A percentile compares a stretch with the other conserved stretches of the same genome.
Evolutionary conservation across 352 stramenopile genomes (phyloP).

Genomic region (Pythium monospermum): DNA sequence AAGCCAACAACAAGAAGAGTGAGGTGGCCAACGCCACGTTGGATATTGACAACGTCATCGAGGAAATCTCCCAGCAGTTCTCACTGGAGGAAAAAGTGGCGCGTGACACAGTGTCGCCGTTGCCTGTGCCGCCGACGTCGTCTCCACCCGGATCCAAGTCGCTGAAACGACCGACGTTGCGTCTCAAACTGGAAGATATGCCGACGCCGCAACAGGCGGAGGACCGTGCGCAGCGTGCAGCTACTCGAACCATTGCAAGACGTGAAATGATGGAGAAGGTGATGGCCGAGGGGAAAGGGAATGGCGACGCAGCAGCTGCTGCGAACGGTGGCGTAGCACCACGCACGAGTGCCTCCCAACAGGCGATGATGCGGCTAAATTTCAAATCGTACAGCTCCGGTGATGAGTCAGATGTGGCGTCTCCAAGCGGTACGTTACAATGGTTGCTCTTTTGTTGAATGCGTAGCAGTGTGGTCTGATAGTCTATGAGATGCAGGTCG

Average conservation of each 20-base stretch:
- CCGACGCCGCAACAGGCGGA: slow-evolving; percentile 82
- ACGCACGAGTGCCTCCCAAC: slow-evolving; percentile 53
- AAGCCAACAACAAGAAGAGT: slow-evolving; percentile 1
- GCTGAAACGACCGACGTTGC: slow-evolving; percentile 55
- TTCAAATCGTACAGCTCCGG: slow-evolving; percentile 68
- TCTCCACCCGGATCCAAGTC: slow-evolving; percentile 7
- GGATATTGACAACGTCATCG: slow-evolving; percentile 39
- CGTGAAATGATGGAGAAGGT: slow-evolving; percentile 67
- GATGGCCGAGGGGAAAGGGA: slow-evolving; percentile 21
- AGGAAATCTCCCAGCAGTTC: slow-evolving; percentile 32
- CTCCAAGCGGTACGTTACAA: slow-evolving; percentile 54
- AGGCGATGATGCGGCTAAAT: slow-evolving; percentile 58
- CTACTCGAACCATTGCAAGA: slow-evolving; percentile 65
- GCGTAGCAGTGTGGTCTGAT: too few species aligned
- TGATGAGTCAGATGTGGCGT: slow-evolving; percentile 61
- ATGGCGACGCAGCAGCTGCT: slow-evolving; percentile 1
- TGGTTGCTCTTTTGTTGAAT: too few species aligned
- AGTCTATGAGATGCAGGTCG: slow-evolving; percentile 45
- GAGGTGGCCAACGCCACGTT: slow-evolving; percentile 5
- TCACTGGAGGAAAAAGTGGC: slow-evolving; percentile 48
- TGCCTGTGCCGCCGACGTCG: slow-evolving; percentile 7
- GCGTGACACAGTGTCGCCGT: neutral
- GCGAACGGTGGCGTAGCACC: neutral
- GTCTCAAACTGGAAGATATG: slow-evolving; percentile 84
- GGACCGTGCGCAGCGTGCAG: slow-evolving; percentile 65